phyloP scores from a whole-genome alignment of 1,139 yeast genomes.

The Yamadazyma aaseri region DNA sequence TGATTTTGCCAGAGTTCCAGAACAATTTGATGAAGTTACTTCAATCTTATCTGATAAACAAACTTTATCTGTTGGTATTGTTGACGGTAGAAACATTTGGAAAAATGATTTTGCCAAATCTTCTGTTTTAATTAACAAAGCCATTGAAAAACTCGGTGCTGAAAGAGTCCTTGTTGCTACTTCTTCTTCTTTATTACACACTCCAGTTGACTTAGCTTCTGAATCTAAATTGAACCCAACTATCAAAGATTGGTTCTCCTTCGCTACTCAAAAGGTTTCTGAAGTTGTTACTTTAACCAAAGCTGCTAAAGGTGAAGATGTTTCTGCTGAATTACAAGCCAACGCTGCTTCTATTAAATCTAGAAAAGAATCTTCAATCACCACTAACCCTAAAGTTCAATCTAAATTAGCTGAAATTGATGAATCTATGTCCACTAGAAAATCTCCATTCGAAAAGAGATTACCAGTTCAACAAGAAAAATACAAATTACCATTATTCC shows the following conservation, averaged over 20 bases:
- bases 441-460: constrained; percentile 82
- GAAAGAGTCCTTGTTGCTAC: constrained; percentile 91
- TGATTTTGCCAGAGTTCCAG: constrained; percentile 95
- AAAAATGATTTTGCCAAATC: constrained; percentile 92
- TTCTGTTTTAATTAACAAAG: constrained; percentile 74
- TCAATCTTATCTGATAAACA: constrained; percentile 62
- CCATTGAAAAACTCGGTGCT: constrained; percentile 79
- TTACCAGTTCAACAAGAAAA: constrained; percentile 80
- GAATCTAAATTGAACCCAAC: constrained; percentile 89
- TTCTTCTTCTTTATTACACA: constrained; percentile 95
- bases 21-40: constrained; percentile 84
- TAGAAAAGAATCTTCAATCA: constrained; percentile 82
- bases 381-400: constrained; percentile 89
- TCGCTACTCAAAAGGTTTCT: constrained; percentile 91
- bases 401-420: constrained; percentile 80
- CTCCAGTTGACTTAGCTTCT: constrained; percentile 92
- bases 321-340: constrained; percentile 65
- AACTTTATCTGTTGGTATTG: constrained; percentile 91
- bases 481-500: constrained; percentile 96
- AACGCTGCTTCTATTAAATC: constrained; percentile 85
- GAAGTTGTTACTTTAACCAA: constrained; percentile 93
- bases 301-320: constrained; percentile 81
- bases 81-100: constrained; percentile 99
- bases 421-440: constrained; percentile 81
- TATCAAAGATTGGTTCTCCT: constrained; percentile 97